These are phyloP conservation scores for Neurospora sp. DNA, from an alignment of 2,329 filamentous ascomycete genomes.

Conservation along the genomic window DNA sequence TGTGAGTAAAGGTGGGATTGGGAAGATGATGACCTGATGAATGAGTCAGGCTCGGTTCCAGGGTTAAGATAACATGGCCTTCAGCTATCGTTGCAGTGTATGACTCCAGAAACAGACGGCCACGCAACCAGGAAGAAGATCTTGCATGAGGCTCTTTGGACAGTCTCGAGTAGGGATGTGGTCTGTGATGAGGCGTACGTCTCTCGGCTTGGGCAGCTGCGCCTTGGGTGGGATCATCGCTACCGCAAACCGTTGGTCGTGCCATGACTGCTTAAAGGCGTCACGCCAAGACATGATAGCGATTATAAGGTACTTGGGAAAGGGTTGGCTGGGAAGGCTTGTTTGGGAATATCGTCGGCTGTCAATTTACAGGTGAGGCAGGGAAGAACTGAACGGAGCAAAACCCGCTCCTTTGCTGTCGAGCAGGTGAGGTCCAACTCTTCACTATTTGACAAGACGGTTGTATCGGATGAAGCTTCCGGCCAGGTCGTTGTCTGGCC, in stretches of 20 bases:
- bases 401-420: not conserved
- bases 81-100: too few species aligned
- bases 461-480: not conserved
- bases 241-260: not conserved
- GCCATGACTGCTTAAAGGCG: not conserved
- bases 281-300: not conserved
- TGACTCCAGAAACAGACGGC: too few species aligned
- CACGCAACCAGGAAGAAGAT: too few species aligned
- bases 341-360: not conserved
- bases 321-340: not conserved
- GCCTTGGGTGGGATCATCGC: too few species aligned
- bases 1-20: not conserved
- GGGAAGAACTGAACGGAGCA: not conserved
- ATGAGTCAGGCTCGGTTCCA: too few species aligned
- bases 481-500: not conserved
- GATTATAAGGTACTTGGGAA: not conserved
- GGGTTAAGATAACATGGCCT: too few species aligned
- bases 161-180: too few species aligned
- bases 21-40: not conserved
- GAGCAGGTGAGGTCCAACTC: not conserved
- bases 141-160: too few species aligned
- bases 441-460: not conserved
- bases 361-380: not conserved
- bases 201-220: too few species aligned
- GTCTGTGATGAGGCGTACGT: too few species aligned